Evolutionary conservation across 148 eudicot genomes (phyloP).

Genomic region (Rhododendron molle): DNA sequence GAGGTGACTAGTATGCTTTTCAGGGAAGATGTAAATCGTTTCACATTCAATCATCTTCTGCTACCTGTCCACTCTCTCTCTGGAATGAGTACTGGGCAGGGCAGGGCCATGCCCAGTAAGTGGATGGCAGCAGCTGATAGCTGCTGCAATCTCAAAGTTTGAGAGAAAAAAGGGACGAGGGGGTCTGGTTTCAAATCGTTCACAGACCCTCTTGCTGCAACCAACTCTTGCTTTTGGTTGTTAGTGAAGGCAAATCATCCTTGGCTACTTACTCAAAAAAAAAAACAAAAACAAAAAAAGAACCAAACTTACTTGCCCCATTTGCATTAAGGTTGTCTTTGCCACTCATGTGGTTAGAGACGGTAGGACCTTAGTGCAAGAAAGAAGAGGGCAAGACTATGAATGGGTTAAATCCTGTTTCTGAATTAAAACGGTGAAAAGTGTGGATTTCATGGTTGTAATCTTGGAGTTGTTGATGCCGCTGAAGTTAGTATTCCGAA

Average conservation of each 20-base stretch:
- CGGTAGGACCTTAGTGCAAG: constrained; percentile 4
- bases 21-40: constrained; percentile 22
- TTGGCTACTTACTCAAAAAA: constrained; percentile 17
- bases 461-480: not conserved
- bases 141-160: constrained; percentile 35
- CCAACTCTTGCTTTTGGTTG: constrained; percentile 16
- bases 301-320: constrained; percentile 36
- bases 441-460: not conserved
- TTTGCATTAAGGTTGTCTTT: constrained; percentile 11
- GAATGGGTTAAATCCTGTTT: constrained; percentile 3
- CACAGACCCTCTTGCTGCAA: constrained; percentile 16
- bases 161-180: not conserved
- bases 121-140: constrained; percentile 31
- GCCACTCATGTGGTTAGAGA: constrained; percentile 6
- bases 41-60: constrained; percentile 20
- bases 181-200: constrained; percentile 8
- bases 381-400: not conserved
- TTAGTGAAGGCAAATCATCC: constrained; percentile 37
- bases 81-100: constrained; percentile 29
- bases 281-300: not conserved
- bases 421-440: not conserved
- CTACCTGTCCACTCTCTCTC: constrained; percentile 18
- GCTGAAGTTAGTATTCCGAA: not conserved
- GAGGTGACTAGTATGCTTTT: constrained; percentile 41
- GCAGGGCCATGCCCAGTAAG: constrained; percentile 25